phyloP scores from a whole-genome alignment of 306 rosid genomes.

The Cicer pinnatifidum region DNA sequence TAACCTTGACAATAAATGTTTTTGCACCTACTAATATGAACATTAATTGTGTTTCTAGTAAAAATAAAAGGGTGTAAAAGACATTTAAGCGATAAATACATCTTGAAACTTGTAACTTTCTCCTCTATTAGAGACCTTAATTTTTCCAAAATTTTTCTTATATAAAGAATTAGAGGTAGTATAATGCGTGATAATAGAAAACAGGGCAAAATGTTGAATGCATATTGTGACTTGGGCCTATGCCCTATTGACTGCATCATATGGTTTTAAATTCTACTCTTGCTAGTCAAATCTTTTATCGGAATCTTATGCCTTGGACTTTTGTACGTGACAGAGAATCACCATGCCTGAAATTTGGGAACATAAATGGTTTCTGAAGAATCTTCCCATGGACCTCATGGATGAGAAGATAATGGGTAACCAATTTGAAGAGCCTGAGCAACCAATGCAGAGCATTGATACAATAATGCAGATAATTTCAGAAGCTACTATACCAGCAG shows the following conservation, averaged over 20 bases:
- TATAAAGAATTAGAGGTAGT: no score
- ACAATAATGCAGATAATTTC: constrained; percentile 88
- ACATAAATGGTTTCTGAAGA: constrained; percentile 84
- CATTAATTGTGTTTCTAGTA: no score
- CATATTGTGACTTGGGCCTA: constrained; percentile 21
- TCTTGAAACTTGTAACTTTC: no score
- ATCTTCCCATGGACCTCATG: constrained; percentile 84
- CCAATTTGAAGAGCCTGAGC: constrained; percentile 87
- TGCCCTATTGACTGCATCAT: constrained; percentile 26
- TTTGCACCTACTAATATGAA: no score
- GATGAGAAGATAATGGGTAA: constrained; percentile 67
- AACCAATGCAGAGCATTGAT: constrained; percentile 86
- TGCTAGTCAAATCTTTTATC: not conserved
- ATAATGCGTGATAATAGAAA: no score
- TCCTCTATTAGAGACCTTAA: no score
- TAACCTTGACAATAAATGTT: no score
- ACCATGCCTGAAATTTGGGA: constrained; percentile 78
- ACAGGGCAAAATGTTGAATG: constrained; percentile 1
- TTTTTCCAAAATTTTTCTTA: no score
- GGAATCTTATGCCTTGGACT: constrained; percentile 40
- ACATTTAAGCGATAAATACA: no score
- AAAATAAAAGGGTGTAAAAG: no score
- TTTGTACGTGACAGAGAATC: constrained; percentile 65
- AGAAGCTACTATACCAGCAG: constrained; percentile 91
- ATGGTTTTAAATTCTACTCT: constrained; percentile 23